Base-by-base conservation (phyloP, 2,329 filamentous ascomycete species). In the Penicillium brasilianum region DNA sequence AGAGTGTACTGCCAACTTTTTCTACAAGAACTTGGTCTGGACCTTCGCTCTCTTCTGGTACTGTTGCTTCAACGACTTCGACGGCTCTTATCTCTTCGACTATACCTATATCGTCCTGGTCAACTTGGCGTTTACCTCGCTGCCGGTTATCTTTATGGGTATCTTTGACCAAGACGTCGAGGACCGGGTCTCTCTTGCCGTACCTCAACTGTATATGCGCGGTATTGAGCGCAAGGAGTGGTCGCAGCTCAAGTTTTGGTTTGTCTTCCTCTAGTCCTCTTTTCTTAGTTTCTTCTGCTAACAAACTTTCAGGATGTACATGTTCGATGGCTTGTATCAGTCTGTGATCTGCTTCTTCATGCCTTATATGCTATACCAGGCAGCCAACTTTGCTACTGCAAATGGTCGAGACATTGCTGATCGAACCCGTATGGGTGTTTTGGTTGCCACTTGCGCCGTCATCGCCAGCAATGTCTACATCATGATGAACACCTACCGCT, bases 11-110 rank as follows among this genome's bases (percentile, higher is more conserved):
- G 92, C 93, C 76, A 99, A 99, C 77, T 99, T 99, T 84, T 99
- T 99, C 83, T 99, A 98, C 87, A 99, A 99, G 90, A 99, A 98
- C 82, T 90, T 99, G 78, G 90, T 98, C 55, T 99, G 95, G 95
- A 95, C 92, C 0, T 94, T 97, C 74, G 87, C 90, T 46, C 90
- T 99, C 60, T 97, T 98, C 84, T 98, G 94, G 94, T 99, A 91
- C 78, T 93, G 96, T 75, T 92, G 97, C 57, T 99, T 90, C 79
- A 92, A 91, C 82, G 90, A 96, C 79, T 97, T 96, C 76, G 95
- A 99, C 80, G 93, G 94, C 77, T 94, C 94, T 49, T 98, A 97
- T 75, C 87, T 97, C 56, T 97, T 96, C 81, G 95, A 99, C 77
- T 97, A 97, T 82, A 96, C 92, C 41, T 99, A 98, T 80, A 97